Evolutionary conservation across 2,329 filamentous ascomycete genomes (phyloP).

Genomic region (Drechslerella coelobrocha): DNA sequence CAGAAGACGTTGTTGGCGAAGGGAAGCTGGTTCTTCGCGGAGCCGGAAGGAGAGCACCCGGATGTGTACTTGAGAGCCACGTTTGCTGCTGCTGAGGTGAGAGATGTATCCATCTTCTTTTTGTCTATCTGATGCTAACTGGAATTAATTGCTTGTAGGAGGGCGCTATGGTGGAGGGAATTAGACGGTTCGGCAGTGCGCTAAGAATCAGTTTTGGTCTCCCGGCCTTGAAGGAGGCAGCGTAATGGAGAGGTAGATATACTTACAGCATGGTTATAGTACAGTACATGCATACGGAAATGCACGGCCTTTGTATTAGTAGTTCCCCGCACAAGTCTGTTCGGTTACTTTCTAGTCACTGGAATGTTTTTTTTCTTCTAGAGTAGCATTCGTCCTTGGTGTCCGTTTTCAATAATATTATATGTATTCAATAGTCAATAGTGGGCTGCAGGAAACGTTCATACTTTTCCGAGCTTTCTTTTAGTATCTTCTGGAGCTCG

Average conservation of each 20-base stretch:
- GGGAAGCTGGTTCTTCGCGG: constrained; percentile 90
- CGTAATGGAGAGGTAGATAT: background rate
- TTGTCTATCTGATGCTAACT: background rate
- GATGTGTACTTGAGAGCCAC: constrained; percentile 89
- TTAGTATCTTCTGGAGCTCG: constrained; percentile 32
- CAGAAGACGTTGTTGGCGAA: constrained; percentile 80
- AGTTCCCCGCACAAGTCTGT: constrained; percentile 13
- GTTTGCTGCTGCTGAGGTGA: constrained; percentile 74
- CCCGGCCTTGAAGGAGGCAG: constrained; percentile 25
- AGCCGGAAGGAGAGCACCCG: constrained; percentile 66
- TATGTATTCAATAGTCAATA: constrained; percentile 6
- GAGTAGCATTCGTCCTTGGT: no score
- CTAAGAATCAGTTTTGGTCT: constrained; percentile 69
- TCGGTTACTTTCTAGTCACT: background rate
- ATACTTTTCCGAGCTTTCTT: constrained; percentile 39
- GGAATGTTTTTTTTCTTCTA: background rate
- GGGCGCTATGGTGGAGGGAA: constrained; percentile 74
- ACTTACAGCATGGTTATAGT: constrained; percentile 8
- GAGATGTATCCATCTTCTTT: constrained; percentile 48
- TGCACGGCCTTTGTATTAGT: constrained; percentile 23
- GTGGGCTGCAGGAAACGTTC: no score
- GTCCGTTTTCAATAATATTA: no score
- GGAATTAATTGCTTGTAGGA: constrained; percentile 57
- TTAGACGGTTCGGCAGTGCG: constrained; percentile 76
- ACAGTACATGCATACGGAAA: constrained; percentile 27